A percentile compares a stretch with the other conserved stretches of the same genome.
Evolutionary conservation across 2,329 filamentous ascomycete genomes (phyloP).

Genomic region (Colletotrichum sp.): DNA sequence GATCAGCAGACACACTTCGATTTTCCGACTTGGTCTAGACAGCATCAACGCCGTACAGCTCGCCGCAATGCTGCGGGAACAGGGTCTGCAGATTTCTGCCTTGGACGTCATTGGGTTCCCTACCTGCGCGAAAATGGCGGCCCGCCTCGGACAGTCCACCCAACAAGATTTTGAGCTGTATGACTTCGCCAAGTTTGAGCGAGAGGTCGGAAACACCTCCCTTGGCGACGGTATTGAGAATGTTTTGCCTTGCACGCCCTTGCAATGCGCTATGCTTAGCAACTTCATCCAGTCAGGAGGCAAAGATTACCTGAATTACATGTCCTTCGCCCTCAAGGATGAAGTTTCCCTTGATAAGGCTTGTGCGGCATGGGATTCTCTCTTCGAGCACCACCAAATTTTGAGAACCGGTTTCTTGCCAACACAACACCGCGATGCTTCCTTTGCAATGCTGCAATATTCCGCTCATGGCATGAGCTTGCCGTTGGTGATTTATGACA

Average conservation of each 20-base stretch:
- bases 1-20: slow-evolving; percentile 69
- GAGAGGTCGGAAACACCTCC: slow-evolving; percentile 27
- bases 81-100: slow-evolving; percentile 64
- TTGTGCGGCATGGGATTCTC: slow-evolving; percentile 61
- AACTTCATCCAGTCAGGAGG: slow-evolving; percentile 74
- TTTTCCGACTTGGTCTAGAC: slow-evolving; percentile 89
- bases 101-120: slow-evolving; percentile 76
- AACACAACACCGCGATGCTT: slow-evolving; percentile 60
- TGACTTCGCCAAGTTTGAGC: slow-evolving; percentile 45
- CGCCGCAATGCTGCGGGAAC: slow-evolving; percentile 67
- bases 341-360: slow-evolving; percentile 46
- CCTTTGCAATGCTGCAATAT: slow-evolving; percentile 80
- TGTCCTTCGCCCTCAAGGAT: slow-evolving; percentile 57
- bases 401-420: slow-evolving; percentile 77
- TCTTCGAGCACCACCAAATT: slow-evolving; percentile 67
- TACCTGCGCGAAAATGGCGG: slow-evolving; percentile 46
- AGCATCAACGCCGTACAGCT: slow-evolving; percentile 88
- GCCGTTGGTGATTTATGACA: slow-evolving; percentile 24
- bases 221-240: slow-evolving; percentile 50
- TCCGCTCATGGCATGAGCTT: slow-evolving; percentile 1
- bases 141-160: background rate
- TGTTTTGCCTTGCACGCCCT: slow-evolving; percentile 77
- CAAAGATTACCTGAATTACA: slow-evolving; percentile 76
- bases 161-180: slow-evolving; percentile 27
- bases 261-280: slow-evolving; percentile 81